phyloP scores from a whole-genome alignment of 192 early-diverging fungal species.

The Pilobolus umbonatus region DNA sequence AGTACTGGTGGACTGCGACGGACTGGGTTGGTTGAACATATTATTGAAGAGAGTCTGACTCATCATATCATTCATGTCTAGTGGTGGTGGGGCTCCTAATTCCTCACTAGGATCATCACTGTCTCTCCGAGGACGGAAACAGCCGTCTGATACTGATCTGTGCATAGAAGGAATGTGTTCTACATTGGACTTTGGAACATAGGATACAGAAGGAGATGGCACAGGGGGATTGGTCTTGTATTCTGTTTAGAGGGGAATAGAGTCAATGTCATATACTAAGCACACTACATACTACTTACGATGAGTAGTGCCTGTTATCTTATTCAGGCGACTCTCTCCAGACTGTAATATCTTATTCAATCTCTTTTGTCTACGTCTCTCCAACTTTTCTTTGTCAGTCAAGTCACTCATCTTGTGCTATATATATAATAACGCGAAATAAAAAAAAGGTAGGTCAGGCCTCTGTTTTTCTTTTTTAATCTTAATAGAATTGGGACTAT shows the following conservation, averaged over 20 bases:
- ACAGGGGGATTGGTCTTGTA: conserved; percentile 6
- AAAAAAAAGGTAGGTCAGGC: not conserved
- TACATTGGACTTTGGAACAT: not conserved
- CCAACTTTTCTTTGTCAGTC: conserved; percentile 29
- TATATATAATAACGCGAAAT: not conserved
- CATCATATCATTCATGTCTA: conserved; percentile 1
- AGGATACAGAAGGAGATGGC: conserved; percentile 7
- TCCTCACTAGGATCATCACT: conserved; percentile 47
- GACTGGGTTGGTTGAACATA: conserved; percentile 22
- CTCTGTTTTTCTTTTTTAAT: too few species aligned
- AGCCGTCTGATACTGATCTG: too few species aligned
- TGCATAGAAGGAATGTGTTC: not conserved
- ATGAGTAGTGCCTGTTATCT: conserved; percentile 33
- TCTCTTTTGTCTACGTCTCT: conserved; percentile 27
- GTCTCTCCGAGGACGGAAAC: conserved; percentile 1
- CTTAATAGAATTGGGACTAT: too few species aligned
- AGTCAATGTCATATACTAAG: too few species aligned
- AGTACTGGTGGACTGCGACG: too few species aligned
- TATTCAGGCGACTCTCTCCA: conserved; percentile 27
- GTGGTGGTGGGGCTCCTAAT: conserved; percentile 36
- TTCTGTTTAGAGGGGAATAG: conserved; percentile 2
- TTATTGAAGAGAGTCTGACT: conserved; percentile 16
- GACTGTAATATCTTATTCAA: conserved; percentile 26
- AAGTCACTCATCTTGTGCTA: conserved; percentile 17
- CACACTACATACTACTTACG: conserved; percentile 28